Conservation (phyloP, 345 rosid species). For the Zanthoxylum bungeanum region DNA sequence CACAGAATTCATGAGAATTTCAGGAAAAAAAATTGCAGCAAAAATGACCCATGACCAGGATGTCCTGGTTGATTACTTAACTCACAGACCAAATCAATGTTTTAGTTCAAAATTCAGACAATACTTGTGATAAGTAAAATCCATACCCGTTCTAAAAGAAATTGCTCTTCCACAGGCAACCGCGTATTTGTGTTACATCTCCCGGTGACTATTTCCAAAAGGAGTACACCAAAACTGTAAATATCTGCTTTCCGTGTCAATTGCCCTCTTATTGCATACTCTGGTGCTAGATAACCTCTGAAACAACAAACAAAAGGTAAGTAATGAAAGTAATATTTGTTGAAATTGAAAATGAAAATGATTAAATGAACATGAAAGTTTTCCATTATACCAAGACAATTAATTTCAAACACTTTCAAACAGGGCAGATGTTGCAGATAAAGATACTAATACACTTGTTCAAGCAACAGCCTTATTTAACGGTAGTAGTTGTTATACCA, state of each 20-base stretch:
- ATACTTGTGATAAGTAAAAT: not conserved
- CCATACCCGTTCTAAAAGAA: slow-evolving; percentile 83
- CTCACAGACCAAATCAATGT: not conserved
- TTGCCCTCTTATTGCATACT: slow-evolving; percentile 91
- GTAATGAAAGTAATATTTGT: not conserved
- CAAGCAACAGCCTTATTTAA: not conserved
- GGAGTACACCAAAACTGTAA: slow-evolving; percentile 89
- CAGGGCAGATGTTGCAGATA: not conserved
- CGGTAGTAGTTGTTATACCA: not conserved
- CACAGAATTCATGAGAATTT: not conserved
- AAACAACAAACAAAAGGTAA: slow-evolving; percentile 18
- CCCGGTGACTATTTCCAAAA: slow-evolving; percentile 84
- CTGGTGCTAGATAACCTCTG: slow-evolving; percentile 98
- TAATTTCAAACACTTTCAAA: not conserved
- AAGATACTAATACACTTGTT: not conserved
- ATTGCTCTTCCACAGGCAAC: slow-evolving; percentile 71
- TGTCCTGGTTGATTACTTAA: not conserved
- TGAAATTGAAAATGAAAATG: not conserved
- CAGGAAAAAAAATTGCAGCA: not conserved
- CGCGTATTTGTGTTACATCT: slow-evolving; percentile 80
- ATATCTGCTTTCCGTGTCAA: slow-evolving; percentile 90
- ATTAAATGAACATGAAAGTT: not conserved
- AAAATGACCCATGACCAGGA: not conserved
- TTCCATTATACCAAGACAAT: not conserved
- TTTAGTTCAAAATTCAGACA: not conserved